Percentiles rank a stretch among this genome's conserved stretches.
Evolutionary conservation across 441 rosid species (phyloP).

Genomic region (Adansonia grandidieri): DNA sequence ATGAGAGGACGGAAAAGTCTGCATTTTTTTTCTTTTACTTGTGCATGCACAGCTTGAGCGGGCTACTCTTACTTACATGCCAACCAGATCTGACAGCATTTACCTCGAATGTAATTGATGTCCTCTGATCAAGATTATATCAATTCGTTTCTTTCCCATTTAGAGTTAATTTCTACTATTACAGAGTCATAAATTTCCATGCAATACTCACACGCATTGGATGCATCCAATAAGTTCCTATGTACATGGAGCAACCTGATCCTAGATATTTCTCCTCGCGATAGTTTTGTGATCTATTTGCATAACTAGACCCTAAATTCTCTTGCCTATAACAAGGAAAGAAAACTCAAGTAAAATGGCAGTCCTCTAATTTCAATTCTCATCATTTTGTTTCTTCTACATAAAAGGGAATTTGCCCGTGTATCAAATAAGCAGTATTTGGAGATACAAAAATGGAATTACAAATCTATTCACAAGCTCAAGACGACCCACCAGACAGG

Average conservation of each 20-base stretch:
- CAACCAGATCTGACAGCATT: not conserved
- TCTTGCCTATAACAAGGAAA: not conserved
- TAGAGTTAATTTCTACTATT: not conserved
- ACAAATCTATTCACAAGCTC: conserved; percentile 1
- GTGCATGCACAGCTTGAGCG: not conserved
- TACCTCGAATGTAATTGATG: conserved; percentile 2
- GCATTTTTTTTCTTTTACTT: not conserved
- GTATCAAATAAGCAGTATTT: conserved; percentile 11
- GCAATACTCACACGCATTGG: not conserved
- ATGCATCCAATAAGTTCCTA: not conserved
- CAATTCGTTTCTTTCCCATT: not conserved
- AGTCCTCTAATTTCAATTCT: conserved; percentile 15
- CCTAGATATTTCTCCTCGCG: not conserved
- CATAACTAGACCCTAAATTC: conserved; percentile 11
- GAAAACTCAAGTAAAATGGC: not conserved
- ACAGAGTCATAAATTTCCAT: not conserved
- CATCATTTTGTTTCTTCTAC: not conserved
- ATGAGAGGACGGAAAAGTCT: not conserved
- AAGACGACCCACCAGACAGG: not conserved
- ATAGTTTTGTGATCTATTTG: not conserved
- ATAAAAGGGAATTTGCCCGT: not conserved
- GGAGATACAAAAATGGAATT: not conserved
- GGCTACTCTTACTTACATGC: conserved; percentile 13
- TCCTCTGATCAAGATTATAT: not conserved
- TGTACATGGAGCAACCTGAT: not conserved